Evolutionary conservation across 768 basidiomycete species (phyloP), one percentile per base, ranked within the genome.

Genomic region (Tylopilus intermedius): DNA sequence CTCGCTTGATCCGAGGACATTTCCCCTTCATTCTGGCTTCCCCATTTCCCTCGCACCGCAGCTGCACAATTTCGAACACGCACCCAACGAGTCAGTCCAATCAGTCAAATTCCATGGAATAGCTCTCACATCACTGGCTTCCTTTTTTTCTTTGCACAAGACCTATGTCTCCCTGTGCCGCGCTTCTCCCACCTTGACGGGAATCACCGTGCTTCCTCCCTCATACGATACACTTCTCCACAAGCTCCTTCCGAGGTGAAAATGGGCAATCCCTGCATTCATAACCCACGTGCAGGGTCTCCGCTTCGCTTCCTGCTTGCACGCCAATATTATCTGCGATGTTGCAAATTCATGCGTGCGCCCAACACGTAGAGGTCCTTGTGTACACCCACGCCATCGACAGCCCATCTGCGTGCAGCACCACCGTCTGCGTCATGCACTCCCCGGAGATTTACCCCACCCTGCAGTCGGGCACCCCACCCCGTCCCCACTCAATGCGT

Each of bases 201-300:
- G 54, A 55, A 54, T 60, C 56, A 45, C 50, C 43, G 35, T 47
- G 38, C 51, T 65, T 64, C 45, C 46, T 45, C 44, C 46, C 49
- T 44, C 39, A 41, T 53, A 65, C 32, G 58, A 53, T 42, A 38
- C 11, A 10, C 53, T 56, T 54, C 49, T 54, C 41, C 22, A 8
- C 53, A 57, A 53, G 62, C 9, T 66, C 64, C 61, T 64, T 65
- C 63, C 63, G 63, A 52, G 49, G 44, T 45, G 49, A 55, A 50
- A 38, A 30, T 30, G 49, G 47, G 44, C 47, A 56, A 63, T 54
- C 53, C 53, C 45, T 49, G 27, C 22, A 8, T 27, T 37, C 50
- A 49, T 50, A 30, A 30, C 41, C 35, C 58, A 24, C 50, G 39
- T 21, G 47, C 29, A 37, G 15, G 33, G 24, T 32, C 54, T 47